A percentile compares a stretch with the other conserved stretches of the same genome.
phyloP scores from a whole-genome alignment of 192 early-diverging fungal genomes.

The Entomortierella lignicola region DNA sequence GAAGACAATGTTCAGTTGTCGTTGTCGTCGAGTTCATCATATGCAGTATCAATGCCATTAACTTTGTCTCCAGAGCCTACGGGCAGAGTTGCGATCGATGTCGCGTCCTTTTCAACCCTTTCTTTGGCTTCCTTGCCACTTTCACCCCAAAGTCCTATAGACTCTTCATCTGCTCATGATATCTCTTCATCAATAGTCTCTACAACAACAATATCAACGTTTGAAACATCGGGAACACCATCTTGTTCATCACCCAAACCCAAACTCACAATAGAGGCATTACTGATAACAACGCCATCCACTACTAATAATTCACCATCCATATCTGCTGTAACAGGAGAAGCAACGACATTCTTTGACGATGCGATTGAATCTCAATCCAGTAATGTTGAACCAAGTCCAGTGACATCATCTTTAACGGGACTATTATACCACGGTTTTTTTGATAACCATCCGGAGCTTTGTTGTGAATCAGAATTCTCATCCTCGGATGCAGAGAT shows the following conservation, averaged over 20 bases:
- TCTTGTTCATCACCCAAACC: neutral
- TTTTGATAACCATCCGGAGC: slow-evolving; percentile 27
- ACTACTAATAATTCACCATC: slow-evolving; percentile 19
- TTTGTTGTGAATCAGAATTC: slow-evolving; percentile 11
- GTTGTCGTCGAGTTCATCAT: too few species aligned
- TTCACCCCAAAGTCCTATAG: neutral
- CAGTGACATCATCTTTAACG: neutral
- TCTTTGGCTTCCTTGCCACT: neutral
- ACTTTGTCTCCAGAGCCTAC: neutral
- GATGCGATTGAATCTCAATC: slow-evolving; percentile 19
- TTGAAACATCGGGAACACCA: neutral
- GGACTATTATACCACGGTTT: slow-evolving; percentile 17
- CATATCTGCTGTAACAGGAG: neutral
- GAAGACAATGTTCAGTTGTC: too few species aligned
- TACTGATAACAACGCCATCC: slow-evolving; percentile 16
- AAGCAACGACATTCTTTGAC: slow-evolving; percentile 27
- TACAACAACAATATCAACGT: neutral
- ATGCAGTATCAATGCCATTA: too few species aligned
- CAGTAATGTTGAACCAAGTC: neutral
- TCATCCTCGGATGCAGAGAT: slow-evolving; percentile 22
- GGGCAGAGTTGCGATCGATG: neutral
- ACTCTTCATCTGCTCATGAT: neutral
- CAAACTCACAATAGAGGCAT: neutral
- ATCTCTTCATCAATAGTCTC: neutral
- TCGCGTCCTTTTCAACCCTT: neutral